Conservation (phyloP, 169 alveolate genomes). For the Cystoisospora suis region DNA sequence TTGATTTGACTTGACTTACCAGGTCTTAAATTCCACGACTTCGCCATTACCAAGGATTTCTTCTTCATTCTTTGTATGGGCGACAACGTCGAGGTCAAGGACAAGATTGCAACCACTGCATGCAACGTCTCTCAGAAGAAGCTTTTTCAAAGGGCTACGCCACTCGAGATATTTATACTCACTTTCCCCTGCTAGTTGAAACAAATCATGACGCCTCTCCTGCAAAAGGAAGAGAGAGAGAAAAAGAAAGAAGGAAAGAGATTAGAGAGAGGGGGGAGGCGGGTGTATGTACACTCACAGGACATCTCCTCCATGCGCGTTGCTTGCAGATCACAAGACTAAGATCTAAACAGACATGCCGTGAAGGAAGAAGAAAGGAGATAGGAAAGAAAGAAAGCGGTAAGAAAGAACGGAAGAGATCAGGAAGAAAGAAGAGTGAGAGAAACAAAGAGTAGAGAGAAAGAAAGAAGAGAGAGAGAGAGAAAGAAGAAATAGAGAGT, state of each 20-base stretch:
- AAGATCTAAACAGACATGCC: neutral
- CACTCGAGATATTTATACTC: neutral
- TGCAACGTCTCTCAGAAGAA: neutral
- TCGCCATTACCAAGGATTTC: constrained; percentile 14
- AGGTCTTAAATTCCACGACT: constrained; percentile 11
- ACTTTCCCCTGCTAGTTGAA: constrained; percentile 29
- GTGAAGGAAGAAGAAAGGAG: neutral
- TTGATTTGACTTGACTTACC: constrained; percentile 2
- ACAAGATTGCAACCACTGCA: constrained; percentile 12
- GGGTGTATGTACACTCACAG: too few species aligned
- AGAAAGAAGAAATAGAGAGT: neutral
- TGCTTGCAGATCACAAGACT: too few species aligned
- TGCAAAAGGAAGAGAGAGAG: neutral
- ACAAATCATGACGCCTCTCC: constrained; percentile 51
- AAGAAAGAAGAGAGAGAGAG: neutral
- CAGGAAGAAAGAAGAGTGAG: neutral
- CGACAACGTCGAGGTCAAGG: neutral
- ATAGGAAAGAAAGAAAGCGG: neutral
- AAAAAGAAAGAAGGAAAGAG: neutral
- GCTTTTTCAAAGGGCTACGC: constrained; percentile 31
- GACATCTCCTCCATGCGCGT: too few species aligned
- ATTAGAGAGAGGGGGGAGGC: neutral
- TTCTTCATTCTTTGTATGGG: neutral
- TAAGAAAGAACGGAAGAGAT: neutral
- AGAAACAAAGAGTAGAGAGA: neutral